Percentiles rank a stretch among this genome's conserved stretches.
These are phyloP conservation scores for Pleurotus citrinopileatus DNA, from an alignment of 768 basidiomycete genomes.

Conservation along the genomic window DNA sequence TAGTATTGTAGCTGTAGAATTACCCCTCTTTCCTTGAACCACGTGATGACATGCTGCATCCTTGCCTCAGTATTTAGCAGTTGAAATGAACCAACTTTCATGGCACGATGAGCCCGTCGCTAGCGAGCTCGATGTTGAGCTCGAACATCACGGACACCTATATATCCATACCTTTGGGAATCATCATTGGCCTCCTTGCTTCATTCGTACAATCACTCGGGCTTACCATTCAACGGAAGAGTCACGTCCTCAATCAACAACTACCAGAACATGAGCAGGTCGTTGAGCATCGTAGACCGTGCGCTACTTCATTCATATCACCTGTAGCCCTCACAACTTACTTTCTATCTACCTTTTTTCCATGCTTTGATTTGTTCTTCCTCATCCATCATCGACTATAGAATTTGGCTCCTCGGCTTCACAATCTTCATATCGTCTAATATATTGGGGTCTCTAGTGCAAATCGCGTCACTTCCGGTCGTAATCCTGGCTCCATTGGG, in stretches of 20 bases:
- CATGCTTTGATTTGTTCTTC: not conserved
- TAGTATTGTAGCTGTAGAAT: too few relatives aligned
- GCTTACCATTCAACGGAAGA: constrained; percentile 90
- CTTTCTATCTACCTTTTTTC: too few relatives aligned
- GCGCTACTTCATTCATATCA: too few relatives aligned
- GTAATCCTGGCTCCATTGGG: constrained; percentile 94
- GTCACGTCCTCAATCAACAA: constrained; percentile 80
- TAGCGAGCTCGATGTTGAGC: constrained; percentile 5
- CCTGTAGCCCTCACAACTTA: too few relatives aligned
- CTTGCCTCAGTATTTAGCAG: too few relatives aligned
- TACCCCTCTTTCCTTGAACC: not conserved
- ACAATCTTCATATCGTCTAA: constrained; percentile 87
- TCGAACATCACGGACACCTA: constrained; percentile 17
- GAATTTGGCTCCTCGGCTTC: constrained; percentile 87
- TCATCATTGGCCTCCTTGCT: constrained; percentile 68
- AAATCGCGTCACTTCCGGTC: constrained; percentile 91
- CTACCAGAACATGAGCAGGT: constrained; percentile 62
- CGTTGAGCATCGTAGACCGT: constrained; percentile 80
- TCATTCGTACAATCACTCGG: constrained; percentile 90
- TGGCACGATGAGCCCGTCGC: constrained; percentile 3
- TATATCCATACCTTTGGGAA: constrained; percentile 49
- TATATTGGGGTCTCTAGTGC: constrained; percentile 82
- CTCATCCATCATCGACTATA: constrained; percentile 21
- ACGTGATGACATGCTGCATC: not conserved
- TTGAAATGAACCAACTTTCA: too few relatives aligned